Base-by-base conservation (phyloP, 257 asterid species). In the Primulina tabacum region DNA sequence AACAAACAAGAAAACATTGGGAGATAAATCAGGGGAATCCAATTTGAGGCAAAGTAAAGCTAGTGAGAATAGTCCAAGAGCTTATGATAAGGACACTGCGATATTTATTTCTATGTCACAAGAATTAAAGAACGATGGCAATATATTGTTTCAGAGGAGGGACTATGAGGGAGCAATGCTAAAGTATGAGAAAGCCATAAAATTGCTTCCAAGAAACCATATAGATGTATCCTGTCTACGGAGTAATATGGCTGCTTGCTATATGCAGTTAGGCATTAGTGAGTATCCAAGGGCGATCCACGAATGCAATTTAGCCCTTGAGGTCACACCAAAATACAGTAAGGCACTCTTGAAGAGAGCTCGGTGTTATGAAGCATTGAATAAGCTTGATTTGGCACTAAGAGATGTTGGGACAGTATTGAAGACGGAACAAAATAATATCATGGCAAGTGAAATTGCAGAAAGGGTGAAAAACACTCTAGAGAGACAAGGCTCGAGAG, bases 261-360 rank as follows among this genome's bases (percentile, higher is more conserved):
- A 82, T 76, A 91, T 89, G 96, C 97, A 91, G 76, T 76, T 85
- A 80, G 97, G 97, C 14, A 75, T 87, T 10, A 75, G 79, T 53
- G 97, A 91, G 81, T 91, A 81, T 60, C 95, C 96, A 8, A 86
- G 81, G 82, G 97, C 96, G 0, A 89, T 91, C 53, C 95, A 80
- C 8, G 92, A 87, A 81, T 91, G 97, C 74, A 89, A 91, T 84
- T 82, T 91, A 79, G 90, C 97, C 55, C 96, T 91, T 60, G 96
- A 89, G 69, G 95, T 91, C 67, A 82, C 97, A 47, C 96, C 97
- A 2, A 89, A 85, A 59, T 87, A 89, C 30, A 84, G 92, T 68
- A 91, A 91, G 83, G 96, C 97, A 0, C 84, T 91, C 37, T 69
- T 91, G 90, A 91, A 91, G 88, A 84, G 95, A 79, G 86, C 96